Percentiles rank a stretch among this genome's conserved stretches.
Evolutionary conservation across 2,329 filamentous ascomycete species (phyloP).

Genomic region (Aspergillus sp.): DNA sequence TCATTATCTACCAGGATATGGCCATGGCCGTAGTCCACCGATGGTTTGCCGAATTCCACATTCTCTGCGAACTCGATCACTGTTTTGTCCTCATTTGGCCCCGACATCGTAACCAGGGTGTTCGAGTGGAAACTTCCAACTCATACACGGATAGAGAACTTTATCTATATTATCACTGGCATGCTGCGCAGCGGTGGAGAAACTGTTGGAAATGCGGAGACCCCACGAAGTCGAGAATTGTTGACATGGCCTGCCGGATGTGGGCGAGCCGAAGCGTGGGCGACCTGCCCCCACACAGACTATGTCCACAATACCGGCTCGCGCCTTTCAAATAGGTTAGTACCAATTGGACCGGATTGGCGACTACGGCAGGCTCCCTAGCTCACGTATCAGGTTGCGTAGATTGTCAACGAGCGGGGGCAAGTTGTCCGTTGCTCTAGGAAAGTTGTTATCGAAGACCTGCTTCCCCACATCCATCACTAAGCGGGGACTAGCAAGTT

Average conservation of each 20-base stretch:
- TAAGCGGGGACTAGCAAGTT: slow-evolving; percentile 4
- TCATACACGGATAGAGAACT: not conserved
- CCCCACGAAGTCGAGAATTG: not conserved
- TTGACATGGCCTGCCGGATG: not conserved
- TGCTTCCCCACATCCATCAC: slow-evolving; percentile 6
- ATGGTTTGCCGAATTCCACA: slow-evolving; percentile 1
- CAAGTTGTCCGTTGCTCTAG: not conserved
- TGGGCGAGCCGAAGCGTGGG: not conserved
- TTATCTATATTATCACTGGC: not conserved
- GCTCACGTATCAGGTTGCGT: slow-evolving; percentile 2
- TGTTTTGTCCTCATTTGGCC: not conserved
- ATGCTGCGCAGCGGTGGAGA: not conserved
- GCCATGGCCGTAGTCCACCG: not conserved
- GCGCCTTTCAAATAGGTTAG: not conserved
- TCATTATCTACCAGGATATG: slow-evolving; percentile 18
- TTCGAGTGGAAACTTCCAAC: not conserved
- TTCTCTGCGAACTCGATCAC: slow-evolving; percentile 14
- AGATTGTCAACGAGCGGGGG: slow-evolving; percentile 1
- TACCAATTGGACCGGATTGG: not conserved
- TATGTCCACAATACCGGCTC: not conserved
- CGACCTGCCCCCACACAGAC: not conserved
- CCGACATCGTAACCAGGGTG: not conserved
- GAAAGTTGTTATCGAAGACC: slow-evolving; percentile 5
- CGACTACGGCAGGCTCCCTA: not conserved
- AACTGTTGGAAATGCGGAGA: not conserved